phyloP scores from a whole-genome alignment of 2,329 filamentous ascomycete genomes.

The Aspergillus luchuensis region DNA sequence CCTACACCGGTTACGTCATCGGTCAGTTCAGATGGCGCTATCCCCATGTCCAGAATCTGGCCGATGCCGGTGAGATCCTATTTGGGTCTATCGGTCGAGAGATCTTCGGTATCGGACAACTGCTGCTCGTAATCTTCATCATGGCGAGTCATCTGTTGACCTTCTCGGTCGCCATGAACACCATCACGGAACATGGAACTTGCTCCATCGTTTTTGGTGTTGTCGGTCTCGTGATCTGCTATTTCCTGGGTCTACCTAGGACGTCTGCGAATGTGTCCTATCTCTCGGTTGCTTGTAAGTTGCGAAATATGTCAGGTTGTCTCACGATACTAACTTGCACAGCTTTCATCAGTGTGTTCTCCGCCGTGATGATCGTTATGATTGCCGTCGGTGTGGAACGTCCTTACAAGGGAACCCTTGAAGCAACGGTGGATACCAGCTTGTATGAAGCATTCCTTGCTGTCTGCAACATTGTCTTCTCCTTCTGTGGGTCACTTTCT shows the following conservation, averaged over 20 bases:
- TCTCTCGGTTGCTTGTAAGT: conserved; percentile 56
- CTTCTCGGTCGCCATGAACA: conserved; percentile 66
- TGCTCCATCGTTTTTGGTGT: conserved; percentile 64
- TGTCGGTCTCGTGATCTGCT: conserved; percentile 59
- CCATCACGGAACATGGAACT: conserved; percentile 59
- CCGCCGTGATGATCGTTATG: conserved; percentile 66
- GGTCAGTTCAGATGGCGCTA: conserved; percentile 57
- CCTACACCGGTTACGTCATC: conserved; percentile 60
- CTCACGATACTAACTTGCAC: not conserved
- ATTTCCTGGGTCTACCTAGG: conserved; percentile 59
- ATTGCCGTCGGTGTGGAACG: conserved; percentile 59
- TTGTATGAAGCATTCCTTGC: conserved; percentile 60
- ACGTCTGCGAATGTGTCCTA: conserved; percentile 63
- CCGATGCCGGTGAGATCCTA: conserved; percentile 65
- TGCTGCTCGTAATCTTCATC: conserved; percentile 65
- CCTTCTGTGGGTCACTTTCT: conserved; percentile 54
- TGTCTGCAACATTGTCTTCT: conserved; percentile 67
- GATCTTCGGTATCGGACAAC: conserved; percentile 61
- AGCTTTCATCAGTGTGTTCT: conserved; percentile 62
- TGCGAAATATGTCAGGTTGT: no score
- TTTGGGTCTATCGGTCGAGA: conserved; percentile 63
- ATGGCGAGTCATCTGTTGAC: conserved; percentile 68
- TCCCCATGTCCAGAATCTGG: conserved; percentile 63
- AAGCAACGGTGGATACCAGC: conserved; percentile 40
- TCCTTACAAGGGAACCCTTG: conserved; percentile 35